Evolutionary conservation across 2,329 filamentous ascomycete species (phyloP).

Genomic region (Epichloe gansuensis): DNA sequence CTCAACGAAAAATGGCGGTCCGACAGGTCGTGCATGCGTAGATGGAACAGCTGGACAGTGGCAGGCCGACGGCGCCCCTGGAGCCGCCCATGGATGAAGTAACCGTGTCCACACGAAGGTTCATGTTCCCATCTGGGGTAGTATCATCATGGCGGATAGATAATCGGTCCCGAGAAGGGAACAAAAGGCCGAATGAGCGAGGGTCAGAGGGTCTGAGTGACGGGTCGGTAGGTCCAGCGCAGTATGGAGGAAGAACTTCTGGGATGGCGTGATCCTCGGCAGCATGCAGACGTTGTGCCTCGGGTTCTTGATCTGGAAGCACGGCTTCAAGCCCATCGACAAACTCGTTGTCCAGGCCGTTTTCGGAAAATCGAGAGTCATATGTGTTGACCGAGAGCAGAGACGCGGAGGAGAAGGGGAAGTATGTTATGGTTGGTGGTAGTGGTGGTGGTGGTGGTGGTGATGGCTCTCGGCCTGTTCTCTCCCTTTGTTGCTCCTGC

Average conservation of each 20-base stretch:
- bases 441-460: neutral
- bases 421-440: conserved; percentile 5
- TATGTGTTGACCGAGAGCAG: conserved; percentile 64
- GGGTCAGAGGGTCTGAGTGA: conserved; percentile 52
- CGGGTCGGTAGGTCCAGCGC: neutral
- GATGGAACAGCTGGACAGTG: conserved; percentile 71
- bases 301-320: neutral
- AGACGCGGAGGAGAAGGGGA: conserved; percentile 12
- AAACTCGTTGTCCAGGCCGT: conserved; percentile 18
- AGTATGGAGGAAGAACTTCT: neutral
- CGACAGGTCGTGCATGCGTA: conserved; percentile 86
- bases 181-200: conserved; percentile 70
- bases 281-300: neutral
- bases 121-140: conserved; percentile 90
- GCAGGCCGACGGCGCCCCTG: conserved; percentile 16
- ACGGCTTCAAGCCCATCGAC: conserved; percentile 13
- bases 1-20: conserved; percentile 81
- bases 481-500: neutral
- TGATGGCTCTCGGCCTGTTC: neutral
- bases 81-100: conserved; percentile 25
- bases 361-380: conserved; percentile 50
- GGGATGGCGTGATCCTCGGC: conserved; percentile 3
- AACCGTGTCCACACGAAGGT: conserved; percentile 76
- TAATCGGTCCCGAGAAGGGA: conserved; percentile 72
- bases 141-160: conserved; percentile 83